Base-by-base conservation (phyloP, 2,329 filamentous ascomycete genomes). In the Pseudogymnoascus sp. region DNA sequence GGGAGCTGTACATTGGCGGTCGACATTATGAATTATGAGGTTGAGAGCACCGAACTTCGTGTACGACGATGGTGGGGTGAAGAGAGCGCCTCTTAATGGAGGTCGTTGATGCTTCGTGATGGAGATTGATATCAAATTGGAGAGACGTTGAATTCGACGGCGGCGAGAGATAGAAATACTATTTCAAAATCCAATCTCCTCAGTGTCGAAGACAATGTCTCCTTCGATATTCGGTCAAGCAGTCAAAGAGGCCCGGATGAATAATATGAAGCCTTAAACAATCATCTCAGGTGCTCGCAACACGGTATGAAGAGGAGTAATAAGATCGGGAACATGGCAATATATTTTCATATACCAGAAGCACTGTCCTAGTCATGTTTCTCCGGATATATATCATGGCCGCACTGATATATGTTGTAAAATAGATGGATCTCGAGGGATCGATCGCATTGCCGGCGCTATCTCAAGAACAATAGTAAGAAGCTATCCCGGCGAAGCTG, bases 401-500 rank as follows among this genome's bases (percentile, higher is more conserved):
- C 2, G 47, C 47, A 33, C 25, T 33, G 47, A 56, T 56, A 56
- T 18, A 56, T 33, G 47, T 12, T 56, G 28, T 12, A 33, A 56
- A 56, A 33, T 56, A 33, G 28, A 18, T 33, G n/a, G 10, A 53
- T 53, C 47, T 53, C 47, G 25, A 56, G 47, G 28, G 47, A 33
- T 56, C 47, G 47, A 56, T 56, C 47, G 47, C n/a, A 56, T 12
- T 56, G 47, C 47, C 47, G 47, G 47, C 47, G 47, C 47, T 56
- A 53, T 53, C 47, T 53, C 47, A 11, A 53, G 47, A 53, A 53
- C 47, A 53, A 53, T 53, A 53, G 47, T 53, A 53, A 53, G 47
- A 53, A 53, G 47, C 25, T 53, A 33, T 33, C 25, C 47, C 28
- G 47, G 8, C 25, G 47, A 33, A 33, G 47, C 7, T 7, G 47